Evolutionary conservation across 768 basidiomycete species (phyloP), one percentile per base, ranked within the genome.

Genomic region (Lentinula raphanica): DNA sequence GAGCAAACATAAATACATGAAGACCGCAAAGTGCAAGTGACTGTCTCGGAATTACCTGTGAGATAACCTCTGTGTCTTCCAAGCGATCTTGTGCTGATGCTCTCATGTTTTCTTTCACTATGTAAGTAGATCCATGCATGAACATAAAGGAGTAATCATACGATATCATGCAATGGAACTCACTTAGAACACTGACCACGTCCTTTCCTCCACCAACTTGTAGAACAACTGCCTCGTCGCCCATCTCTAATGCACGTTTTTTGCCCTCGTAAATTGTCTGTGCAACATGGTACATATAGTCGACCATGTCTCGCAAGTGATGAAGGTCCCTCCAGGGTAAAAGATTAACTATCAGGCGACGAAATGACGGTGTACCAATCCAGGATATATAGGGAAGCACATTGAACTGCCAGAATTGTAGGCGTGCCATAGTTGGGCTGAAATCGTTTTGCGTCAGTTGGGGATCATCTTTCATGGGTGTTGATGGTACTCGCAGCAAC

Each of bases 41-140:
- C 8, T 1, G 19, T 29, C 40, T 13, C n/a, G 19, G 5, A 29
- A 46, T 40, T 50, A 75, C 74, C 50, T 76, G 75, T 0, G 63
- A 73, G 6, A 74, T 19, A 9, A 78, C 48, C 58, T 76, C 75
- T 13, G 60, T 63, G 21, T 76, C 72, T 0, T 70, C 58, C 27
- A 77, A 62, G 17, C 65, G 64, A 27, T 75, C 72, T 12, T 64
- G 63, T 6, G 66, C 62, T 1, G 19, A 28, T 0, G 72, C 70
- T 4, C 60, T 58, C 67, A 74, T 67, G 56, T 77, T 78, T 9
- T 69, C 72, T 54, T 60, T 66, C 61, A 75, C 74, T 76, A n/a
- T 51, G n/a, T 19, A 25, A 5, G 39, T 36, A n/a, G n/a, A n/a
- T n/a, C n/a, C n/a, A n/a, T n/a, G n/a, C n/a, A n/a, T n/a, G n/a